Base-by-base conservation (phyloP, 306 rosid genomes). In the Aeschynomene evenia region DNA sequence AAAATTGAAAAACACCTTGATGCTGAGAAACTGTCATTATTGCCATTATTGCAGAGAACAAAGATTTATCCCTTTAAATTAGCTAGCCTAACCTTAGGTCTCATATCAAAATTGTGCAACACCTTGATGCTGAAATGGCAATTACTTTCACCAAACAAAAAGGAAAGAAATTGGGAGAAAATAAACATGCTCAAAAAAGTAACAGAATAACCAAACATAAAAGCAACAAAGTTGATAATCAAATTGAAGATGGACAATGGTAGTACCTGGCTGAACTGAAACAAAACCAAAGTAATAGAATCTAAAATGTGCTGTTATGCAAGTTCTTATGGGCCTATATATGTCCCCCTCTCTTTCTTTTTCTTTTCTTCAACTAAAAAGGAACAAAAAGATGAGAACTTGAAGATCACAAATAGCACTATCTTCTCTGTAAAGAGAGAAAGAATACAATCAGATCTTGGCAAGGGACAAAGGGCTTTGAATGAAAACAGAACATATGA, bases 371-470 rank as follows among this genome's bases (percentile, higher is more conserved):
- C 9, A 6, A 73, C 63, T 19, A 61, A 73, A 81, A 79, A 57
- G 76, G 49, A 78, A 82, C 56, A 66, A 75, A 81, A 75, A 76
- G 79, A 66, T 16, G 50, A 59, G 67, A 66, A 49, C 45, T 71
- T 67, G 87, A 56, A 72, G 63, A 53, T 52, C 48, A 24, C 75
- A 73, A n/a, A 26, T 58, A 14, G 75, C 73, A 43, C 53, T 54
- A 40, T 64, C 59, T 45, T 1, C 59, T 74, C 77, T 33, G 70
- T 22, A 74, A 63, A 78, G 63, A 61, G 72, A 49, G 15, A 19
- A 14, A n/a, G 39, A 77, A 76, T 61, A 69, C 45, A 60, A 70
- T 70, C 63, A 86, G 96, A 89, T 89, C 89, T 89, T 82, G 52
- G 43, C 56, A 60, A 66, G 77, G 66, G 76, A 72, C 76, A 48